Base-by-base conservation (phyloP, 1,139 yeast genomes). In the Pichia sp. region DNA sequence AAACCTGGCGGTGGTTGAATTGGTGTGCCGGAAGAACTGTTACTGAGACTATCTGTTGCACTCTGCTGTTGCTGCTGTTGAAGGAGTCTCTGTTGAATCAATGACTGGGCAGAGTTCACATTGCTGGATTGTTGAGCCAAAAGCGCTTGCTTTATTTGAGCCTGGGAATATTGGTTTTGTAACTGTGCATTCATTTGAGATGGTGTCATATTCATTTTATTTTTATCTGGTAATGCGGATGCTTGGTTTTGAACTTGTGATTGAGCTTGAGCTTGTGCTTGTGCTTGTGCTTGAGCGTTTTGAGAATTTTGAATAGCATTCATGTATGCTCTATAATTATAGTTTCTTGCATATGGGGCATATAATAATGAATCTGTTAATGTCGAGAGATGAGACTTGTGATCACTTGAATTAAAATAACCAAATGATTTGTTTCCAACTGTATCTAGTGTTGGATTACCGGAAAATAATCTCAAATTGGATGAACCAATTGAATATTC, bases 1-100 rank as follows among this genome's bases (percentile, higher is more conserved):
- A 72, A 59, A 26, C 77, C 77, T 27, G 77, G 77, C 41, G 77
- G 77, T 52, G 59, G 44, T 23, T 41, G 47, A 10, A 45, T 42
- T 29, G 49, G 48, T 44, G 58, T 33, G 42, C 51, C 45, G 29
- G 45, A 27, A 42, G 56, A 36, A 37, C 47, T 42, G 39, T 36
- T 29, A 23, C 26, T 34, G n/a, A 40, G 29, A 44, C 45, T 39
- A 41, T 41, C 40, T 38, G 37, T 11, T 39, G 47, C 29, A 27
- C 42, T 37, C 29, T 36, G 6, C 40, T 56, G 57, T 36, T 53
- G 54, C 49, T 57, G 61, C 42, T 53, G 59, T 43, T 52, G 61
- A 33, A 54, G 34, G 11, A 53, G 47, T 44, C 55, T 57, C 38
- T 56, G 60, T 44, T 55, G 60, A 23, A 56, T 39, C 35, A 55